Base-by-base conservation (phyloP, 345 rosid species). In the Garcia nutans region DNA sequence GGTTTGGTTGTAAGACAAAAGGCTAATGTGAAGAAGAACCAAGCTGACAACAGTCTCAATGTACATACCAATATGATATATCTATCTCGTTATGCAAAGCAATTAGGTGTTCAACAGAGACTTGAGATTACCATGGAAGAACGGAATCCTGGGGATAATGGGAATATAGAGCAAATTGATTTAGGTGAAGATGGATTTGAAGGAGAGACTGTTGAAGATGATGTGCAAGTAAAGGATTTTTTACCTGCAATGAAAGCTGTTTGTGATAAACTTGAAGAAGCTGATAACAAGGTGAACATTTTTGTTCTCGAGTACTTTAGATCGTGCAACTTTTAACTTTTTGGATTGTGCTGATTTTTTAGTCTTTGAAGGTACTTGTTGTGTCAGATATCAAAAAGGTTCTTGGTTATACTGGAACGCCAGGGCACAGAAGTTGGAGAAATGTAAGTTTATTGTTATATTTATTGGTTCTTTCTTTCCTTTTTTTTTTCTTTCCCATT, bases 381-480 rank as follows among this genome's bases (percentile, higher is more conserved):
- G 86, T 96, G 78, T 83, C 97, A 75, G 98, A 96, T 87, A 79
- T 96, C 68, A 96, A 96, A 84, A 86, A 77, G 52, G 88, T 84
- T 83, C 94, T 96, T 76, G 97, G 96, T 73, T 93, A 96, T 77
- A 74, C 68, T 47, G 91, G 96, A 82, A 76, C 75, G 57, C 50
- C 82, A 24, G 90, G 90, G 59, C 94, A 93, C 76, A 89, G 83
- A 82, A 88, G 93, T 77, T 96, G 97, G 99, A 92, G 95, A 88
- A 82, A 78, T 83, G 98, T 93, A 87, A 86, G 82, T 61, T 54
- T 64, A 16, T 2, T 41, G 33, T 19, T 44, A 44, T 73, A 22
- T 7, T 49, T 26, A 47, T 10, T 26, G 31, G 44, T 57, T 73
- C 8, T 52, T 31, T 16, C 16, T 54, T 26, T 33, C 2, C 15